phyloP scores from a whole-genome alignment of 345 rosid genomes.

The Ricinus communis region DNA sequence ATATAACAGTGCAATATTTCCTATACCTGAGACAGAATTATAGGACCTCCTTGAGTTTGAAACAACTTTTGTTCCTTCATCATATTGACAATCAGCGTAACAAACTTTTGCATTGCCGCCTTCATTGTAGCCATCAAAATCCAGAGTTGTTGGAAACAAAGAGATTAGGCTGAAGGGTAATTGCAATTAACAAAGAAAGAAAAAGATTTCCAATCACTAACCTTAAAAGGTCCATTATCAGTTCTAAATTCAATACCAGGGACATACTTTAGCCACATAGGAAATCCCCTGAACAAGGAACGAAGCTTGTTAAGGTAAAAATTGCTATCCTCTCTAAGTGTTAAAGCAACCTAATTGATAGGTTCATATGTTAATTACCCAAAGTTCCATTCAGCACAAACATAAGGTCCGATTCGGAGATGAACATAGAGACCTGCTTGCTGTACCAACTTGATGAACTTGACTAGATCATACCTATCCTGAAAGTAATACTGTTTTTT shows the following conservation, averaged over 20 bases:
- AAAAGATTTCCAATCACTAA: background rate
- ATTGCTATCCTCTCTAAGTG: background rate
- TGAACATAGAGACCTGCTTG: slow-evolving; percentile 37
- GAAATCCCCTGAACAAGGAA: slow-evolving; percentile 24
- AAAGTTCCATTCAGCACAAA: slow-evolving; percentile 37
- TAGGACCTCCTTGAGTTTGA: slow-evolving; percentile 50
- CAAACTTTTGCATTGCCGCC: slow-evolving; percentile 42
- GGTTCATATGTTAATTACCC: slow-evolving; percentile 18
- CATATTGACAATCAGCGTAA: slow-evolving; percentile 37
- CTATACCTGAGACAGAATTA: slow-evolving; percentile 46
- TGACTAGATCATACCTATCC: slow-evolving; percentile 32
- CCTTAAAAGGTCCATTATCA: slow-evolving; percentile 34
- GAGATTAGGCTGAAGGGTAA: background rate
- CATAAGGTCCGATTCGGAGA: slow-evolving; percentile 36
- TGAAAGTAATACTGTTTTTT: slow-evolving; percentile 28
- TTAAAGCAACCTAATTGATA: background rate
- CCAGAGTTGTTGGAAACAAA: background rate
- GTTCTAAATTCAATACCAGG: slow-evolving; percentile 33
- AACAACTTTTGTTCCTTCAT: slow-evolving; percentile 42
- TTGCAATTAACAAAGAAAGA: background rate
- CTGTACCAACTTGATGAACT: slow-evolving; percentile 35
- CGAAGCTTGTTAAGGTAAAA: background rate
- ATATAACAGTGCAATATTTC: background rate
- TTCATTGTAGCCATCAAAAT: slow-evolving; percentile 8
- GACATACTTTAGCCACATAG: slow-evolving; percentile 32